These are phyloP conservation scores for Coemansia sp. DNA, from an alignment of 192 early-diverging fungal species.

Conservation along the genomic window DNA sequence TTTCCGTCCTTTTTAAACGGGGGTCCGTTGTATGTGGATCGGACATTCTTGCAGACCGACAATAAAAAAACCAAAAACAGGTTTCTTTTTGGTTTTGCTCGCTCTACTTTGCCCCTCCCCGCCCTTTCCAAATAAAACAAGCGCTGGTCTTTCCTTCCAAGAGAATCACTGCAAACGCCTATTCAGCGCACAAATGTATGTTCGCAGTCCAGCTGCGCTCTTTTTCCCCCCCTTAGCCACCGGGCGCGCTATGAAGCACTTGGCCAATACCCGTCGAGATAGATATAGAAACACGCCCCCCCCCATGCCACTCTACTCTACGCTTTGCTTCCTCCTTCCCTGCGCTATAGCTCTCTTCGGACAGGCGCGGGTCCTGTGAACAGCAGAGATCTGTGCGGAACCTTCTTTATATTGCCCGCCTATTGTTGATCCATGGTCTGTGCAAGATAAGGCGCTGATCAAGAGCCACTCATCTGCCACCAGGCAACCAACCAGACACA, in stretches of 20 bases:
- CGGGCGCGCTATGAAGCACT: neutral
- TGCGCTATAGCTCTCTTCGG: too few species aligned
- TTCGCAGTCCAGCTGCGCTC: neutral
- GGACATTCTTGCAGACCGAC: neutral
- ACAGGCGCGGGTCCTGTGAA: neutral
- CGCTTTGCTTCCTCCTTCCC: neutral
- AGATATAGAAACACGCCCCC: too few species aligned
- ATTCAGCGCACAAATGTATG: too few species aligned
- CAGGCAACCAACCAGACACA: neutral
- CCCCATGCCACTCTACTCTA: neutral
- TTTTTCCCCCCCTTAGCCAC: neutral
- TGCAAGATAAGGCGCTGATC: conserved; percentile 1
- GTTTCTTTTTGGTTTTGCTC: neutral
- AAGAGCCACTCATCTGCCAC: neutral
- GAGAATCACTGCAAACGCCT: neutral
- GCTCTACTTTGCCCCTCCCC: neutral
- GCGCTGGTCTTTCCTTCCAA: neutral
- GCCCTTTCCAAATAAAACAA: too few species aligned
- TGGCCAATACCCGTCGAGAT: neutral
- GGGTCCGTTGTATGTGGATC: neutral
- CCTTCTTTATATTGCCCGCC: neutral
- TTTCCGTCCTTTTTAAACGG: neutral
- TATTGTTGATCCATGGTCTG: conserved; percentile 6
- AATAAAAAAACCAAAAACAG: neutral
- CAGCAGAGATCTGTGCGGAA: neutral